phyloP scores from a whole-genome alignment of 306 rosid species.

The Cucurbita argyrosperma region DNA sequence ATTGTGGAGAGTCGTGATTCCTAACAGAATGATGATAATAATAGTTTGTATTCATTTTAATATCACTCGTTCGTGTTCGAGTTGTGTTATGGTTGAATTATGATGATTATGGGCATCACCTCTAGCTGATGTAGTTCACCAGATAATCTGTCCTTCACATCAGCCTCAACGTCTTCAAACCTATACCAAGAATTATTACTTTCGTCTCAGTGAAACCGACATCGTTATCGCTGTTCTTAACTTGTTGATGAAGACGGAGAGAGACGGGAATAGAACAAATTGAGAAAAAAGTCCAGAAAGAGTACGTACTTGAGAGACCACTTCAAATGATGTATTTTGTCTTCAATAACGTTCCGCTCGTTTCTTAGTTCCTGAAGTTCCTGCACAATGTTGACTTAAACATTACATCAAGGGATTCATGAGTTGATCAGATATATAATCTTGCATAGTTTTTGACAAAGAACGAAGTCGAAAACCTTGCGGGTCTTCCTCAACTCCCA shows the following conservation, averaged over 20 bases:
- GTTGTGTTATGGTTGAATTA: background rate
- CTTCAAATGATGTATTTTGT: conserved; percentile 66
- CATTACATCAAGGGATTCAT: background rate
- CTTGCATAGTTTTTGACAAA: background rate
- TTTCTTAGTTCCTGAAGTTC: conserved; percentile 61
- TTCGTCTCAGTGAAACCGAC: background rate
- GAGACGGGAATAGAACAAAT: background rate
- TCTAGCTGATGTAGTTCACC: conserved; percentile 36
- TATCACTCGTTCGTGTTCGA: too few species aligned
- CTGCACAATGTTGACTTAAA: conserved; percentile 26
- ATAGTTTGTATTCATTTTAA: too few species aligned
- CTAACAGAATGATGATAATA: too few species aligned
- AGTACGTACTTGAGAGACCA: conserved; percentile 67
- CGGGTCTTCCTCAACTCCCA: conserved; percentile 67
- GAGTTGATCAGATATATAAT: background rate
- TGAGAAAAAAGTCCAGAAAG: conserved; percentile 5
- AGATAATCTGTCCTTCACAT: conserved; percentile 29
- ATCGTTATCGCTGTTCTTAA: background rate
- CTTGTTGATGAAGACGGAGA: background rate
- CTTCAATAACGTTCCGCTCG: conserved; percentile 71
- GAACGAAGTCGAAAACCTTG: conserved; percentile 39
- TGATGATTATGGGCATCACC: conserved; percentile 32
- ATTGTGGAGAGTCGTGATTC: too few species aligned
- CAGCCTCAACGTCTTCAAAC: conserved; percentile 39
- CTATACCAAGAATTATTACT: conserved; percentile 19